These are phyloP conservation scores for Xylariaceae sp. DNA, from an alignment of 2,329 filamentous ascomycete species.

Conservation along the genomic window DNA sequence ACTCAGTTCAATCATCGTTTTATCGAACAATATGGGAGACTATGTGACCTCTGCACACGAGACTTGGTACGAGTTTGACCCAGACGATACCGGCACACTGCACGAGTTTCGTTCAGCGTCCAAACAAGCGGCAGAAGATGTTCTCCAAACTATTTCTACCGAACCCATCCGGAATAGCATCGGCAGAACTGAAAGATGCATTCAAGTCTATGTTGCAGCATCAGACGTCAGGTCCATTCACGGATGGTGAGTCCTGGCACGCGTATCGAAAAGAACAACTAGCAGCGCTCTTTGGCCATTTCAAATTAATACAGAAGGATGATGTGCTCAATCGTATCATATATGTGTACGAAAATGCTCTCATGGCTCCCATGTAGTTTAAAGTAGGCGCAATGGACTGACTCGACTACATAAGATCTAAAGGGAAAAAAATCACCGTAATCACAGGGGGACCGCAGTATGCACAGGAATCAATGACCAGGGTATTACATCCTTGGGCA, in stretches of 20 bases:
- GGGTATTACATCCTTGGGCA: too few species aligned
- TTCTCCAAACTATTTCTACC: not conserved
- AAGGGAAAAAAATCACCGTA: slow-evolving; percentile 1
- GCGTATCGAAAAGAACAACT: not conserved
- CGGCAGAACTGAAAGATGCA: not conserved
- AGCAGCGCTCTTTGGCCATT: not conserved
- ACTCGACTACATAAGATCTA: not conserved
- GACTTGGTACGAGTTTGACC: not conserved
- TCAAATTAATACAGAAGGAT: not conserved
- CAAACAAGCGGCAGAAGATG: not conserved
- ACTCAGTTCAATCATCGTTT: too few species aligned
- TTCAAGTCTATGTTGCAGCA: not conserved
- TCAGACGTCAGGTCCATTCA: not conserved
- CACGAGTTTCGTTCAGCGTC: not conserved
- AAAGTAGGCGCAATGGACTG: not conserved
- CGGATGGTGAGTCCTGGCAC: not conserved
- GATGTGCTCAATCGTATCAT: not conserved
- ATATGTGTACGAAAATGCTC: not conserved
- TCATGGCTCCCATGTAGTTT: not conserved
- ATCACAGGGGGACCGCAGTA: slow-evolving; percentile 1
- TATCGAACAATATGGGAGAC: too few species aligned
- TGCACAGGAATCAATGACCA: not conserved
- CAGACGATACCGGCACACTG: not conserved
- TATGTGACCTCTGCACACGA: not conserved
- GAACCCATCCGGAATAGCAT: not conserved